These are phyloP conservation scores for Astrothelium subdiscretum DNA, from an alignment of 495 filamentous ascomycete species.

Conservation along the genomic window DNA sequence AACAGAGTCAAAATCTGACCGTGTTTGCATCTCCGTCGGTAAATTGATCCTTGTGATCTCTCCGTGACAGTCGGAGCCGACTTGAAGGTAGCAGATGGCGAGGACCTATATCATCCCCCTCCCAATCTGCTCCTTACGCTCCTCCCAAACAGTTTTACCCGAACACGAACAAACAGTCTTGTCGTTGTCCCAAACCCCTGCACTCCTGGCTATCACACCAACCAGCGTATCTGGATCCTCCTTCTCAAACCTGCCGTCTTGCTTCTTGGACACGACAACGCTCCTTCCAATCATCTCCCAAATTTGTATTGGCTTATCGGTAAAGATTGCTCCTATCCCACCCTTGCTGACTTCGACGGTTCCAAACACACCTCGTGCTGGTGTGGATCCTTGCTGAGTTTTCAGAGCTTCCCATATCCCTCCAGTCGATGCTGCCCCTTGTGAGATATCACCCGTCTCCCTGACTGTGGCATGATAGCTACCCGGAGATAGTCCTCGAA, in stretches of 20 bases:
- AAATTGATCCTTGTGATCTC: background rate
- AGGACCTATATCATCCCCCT: conserved; percentile 64
- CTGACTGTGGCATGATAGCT: conserved; percentile 74
- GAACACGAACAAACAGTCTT: conserved; percentile 94
- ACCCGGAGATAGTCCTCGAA: conserved; percentile 74
- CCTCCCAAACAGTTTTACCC: conserved; percentile 96
- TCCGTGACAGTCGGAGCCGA: background rate
- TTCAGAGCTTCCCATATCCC: conserved; percentile 61
- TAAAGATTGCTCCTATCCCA: conserved; percentile 62
- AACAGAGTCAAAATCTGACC: background rate
- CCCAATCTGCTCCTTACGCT: conserved; percentile 75
- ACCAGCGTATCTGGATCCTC: conserved; percentile 76
- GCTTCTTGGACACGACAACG: conserved; percentile 62
- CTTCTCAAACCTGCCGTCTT: conserved; percentile 42
- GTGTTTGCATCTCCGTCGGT: background rate
- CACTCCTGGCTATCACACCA: conserved; percentile 86
- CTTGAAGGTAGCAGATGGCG: background rate
- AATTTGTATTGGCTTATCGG: conserved; percentile 69
- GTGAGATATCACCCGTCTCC: conserved; percentile 79
- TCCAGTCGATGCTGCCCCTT: conserved; percentile 68
- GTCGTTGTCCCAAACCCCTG: conserved; percentile 96
- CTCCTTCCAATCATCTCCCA: conserved; percentile 94
- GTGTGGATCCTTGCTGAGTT: conserved; percentile 35
- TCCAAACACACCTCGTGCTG: conserved; percentile 58
- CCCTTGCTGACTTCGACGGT: conserved; percentile 55